Percentiles rank a stretch among this genome's conserved stretches.
These are phyloP conservation scores for Aspergillus sergii DNA, from an alignment of 2,329 filamentous ascomycete genomes.

Conservation along the genomic window DNA sequence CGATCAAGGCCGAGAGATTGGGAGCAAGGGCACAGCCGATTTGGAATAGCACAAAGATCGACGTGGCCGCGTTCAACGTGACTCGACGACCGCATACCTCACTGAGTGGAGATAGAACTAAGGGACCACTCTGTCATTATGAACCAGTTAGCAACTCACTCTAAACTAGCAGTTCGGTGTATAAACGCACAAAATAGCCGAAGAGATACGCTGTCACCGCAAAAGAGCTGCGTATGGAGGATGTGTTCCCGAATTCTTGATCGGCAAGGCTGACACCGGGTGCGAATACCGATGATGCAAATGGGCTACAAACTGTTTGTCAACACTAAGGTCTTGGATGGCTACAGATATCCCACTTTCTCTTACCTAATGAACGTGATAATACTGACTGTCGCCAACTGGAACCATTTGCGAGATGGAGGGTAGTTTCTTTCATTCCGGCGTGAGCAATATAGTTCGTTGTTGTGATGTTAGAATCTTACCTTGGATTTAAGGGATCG, in stretches of 20 bases:
- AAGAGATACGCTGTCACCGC: slow-evolving; percentile 14
- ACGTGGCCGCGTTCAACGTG: slow-evolving; percentile 8
- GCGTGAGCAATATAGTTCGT: neutral
- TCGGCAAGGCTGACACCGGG: slow-evolving; percentile 9
- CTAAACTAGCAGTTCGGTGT: neutral
- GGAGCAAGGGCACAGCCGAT: slow-evolving; percentile 17
- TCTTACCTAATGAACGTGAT: slow-evolving; percentile 18
- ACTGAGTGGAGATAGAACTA: slow-evolving; percentile 14
- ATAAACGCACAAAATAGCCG: slow-evolving; percentile 13
- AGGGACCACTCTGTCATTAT: slow-evolving; percentile 7
- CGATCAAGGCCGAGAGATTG: slow-evolving; percentile 13
- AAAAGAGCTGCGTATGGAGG: slow-evolving; percentile 8
- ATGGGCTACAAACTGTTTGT: slow-evolving; percentile 1
- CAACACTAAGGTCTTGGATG: neutral
- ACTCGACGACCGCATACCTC: slow-evolving; percentile 14
- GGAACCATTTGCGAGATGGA: slow-evolving; percentile 12
- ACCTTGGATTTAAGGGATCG: neutral
- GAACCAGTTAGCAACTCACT: neutral
- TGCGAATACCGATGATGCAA: slow-evolving; percentile 19
- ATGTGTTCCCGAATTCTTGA: slow-evolving; percentile 11
- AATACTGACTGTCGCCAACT: slow-evolving; percentile 11
- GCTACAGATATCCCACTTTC: no score
- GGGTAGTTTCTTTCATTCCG: slow-evolving; percentile 12
- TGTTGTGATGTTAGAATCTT: neutral
- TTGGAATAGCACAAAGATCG: slow-evolving; percentile 15